A percentile compares a stretch with the other conserved stretches of the same genome.
Conservation (phyloP, 2,329 filamentous ascomycete species). For the Fusarium longipes region DNA sequence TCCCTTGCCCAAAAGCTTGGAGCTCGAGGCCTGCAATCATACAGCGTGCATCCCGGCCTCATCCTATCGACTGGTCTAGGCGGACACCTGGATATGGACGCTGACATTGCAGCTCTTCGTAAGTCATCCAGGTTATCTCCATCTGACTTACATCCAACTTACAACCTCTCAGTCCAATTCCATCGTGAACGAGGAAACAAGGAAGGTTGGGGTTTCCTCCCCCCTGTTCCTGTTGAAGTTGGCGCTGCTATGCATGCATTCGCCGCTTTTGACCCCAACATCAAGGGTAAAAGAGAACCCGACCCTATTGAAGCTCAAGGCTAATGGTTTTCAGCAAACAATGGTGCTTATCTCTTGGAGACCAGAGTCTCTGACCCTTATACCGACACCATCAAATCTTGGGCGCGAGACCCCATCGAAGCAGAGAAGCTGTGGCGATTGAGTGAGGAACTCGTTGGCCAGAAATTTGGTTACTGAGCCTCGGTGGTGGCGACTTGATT, state of each 20-base stretch:
- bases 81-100: conserved; percentile 40
- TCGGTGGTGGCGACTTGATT: not conserved
- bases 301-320: fast-evolving
- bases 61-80: conserved; percentile 40
- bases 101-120: conserved; percentile 37
- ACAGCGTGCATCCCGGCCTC: conserved; percentile 52
- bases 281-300: conserved; percentile 36
- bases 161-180: conserved; percentile 2
- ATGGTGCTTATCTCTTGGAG: conserved; percentile 50
- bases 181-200: conserved; percentile 42
- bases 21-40: conserved; percentile 46
- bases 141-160: not conserved
- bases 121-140: fast-evolving
- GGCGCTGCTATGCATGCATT: conserved; percentile 51
- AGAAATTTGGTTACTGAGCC: conserved; percentile 52
- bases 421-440: conserved; percentile 59
- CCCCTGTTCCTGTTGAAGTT: conserved; percentile 42
- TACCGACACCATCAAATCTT: conserved; percentile 46
- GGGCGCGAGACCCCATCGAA: conserved; percentile 49
- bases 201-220: conserved; percentile 37
- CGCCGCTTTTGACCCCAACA: conserved; percentile 53
- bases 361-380: conserved; percentile 50
- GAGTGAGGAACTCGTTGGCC: conserved; percentile 58
- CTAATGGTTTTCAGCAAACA: conserved; percentile 41
- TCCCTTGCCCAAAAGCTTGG: conserved; percentile 50